These are phyloP conservation scores for Mucor saturninus DNA, from an alignment of 371 early-diverging fungal genomes.

Conservation along the genomic window DNA sequence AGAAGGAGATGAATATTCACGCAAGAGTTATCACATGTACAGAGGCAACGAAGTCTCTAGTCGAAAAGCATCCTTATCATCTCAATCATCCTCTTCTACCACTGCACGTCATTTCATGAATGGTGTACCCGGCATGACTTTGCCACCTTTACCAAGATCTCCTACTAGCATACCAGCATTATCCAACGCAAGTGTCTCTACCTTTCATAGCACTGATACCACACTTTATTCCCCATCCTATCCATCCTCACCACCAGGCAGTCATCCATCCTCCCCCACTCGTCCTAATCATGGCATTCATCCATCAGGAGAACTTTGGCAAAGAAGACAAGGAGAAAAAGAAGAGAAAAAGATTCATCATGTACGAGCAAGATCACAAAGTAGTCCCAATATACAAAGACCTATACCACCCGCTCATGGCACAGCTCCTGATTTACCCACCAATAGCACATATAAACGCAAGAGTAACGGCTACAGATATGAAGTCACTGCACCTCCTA, in stretches of 20 bases:
- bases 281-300: conserved; percentile 9
- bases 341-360: conserved; percentile 15
- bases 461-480: conserved; percentile 19
- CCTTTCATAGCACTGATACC: conserved; percentile 12
- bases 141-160: conserved; percentile 57
- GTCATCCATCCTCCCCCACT: conserved; percentile 42
- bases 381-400: conserved; percentile 65
- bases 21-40: conserved; percentile 1
- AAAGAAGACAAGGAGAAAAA: conserved; percentile 25
- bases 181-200: conserved; percentile 20
- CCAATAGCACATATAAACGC: conserved; percentile 9
- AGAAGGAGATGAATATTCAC: conserved; percentile 23
- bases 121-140: conserved; percentile 41
- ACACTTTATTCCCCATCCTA: conserved; percentile 38
- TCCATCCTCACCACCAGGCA: conserved; percentile 46
- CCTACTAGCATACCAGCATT: conserved; percentile 21
- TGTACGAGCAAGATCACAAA: conserved; percentile 59
- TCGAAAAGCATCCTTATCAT: conserved; percentile 20
- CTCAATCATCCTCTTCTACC: not conserved
- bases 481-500: not conserved
- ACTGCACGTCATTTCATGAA: conserved; percentile 23
- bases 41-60: conserved; percentile 12
- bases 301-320: conserved; percentile 31
- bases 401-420: conserved; percentile 5
- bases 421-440: conserved; percentile 20